These are phyloP conservation scores for Aspergillus quadricinctus DNA, from an alignment of 2,329 filamentous ascomycete genomes.

Conservation along the genomic window DNA sequence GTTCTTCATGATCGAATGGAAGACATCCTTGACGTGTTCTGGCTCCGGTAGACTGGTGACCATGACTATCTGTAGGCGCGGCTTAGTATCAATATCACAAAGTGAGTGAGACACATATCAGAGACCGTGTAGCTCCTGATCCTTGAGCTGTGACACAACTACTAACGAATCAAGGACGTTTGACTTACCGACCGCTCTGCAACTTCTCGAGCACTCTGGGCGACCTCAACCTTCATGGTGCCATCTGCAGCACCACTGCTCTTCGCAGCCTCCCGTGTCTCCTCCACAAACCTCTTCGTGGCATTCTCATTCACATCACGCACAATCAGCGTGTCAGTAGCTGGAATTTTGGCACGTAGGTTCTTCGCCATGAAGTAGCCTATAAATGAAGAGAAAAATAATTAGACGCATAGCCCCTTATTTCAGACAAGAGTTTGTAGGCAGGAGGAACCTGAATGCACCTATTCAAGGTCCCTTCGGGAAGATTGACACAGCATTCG, in stretches of 20 bases:
- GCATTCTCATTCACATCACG: slow-evolving; percentile 61
- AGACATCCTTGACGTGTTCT: slow-evolving; percentile 79
- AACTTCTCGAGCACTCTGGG: slow-evolving; percentile 56
- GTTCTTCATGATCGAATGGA: slow-evolving; percentile 66
- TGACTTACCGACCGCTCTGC: slow-evolving; percentile 62
- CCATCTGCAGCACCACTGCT: slow-evolving; percentile 23
- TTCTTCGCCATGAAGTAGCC: slow-evolving; percentile 72
- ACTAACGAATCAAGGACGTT: neutral
- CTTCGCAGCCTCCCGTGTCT: slow-evolving; percentile 37
- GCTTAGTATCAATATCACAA: slow-evolving; percentile 6
- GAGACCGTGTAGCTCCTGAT: neutral
- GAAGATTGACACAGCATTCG: neutral
- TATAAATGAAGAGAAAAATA: slow-evolving; percentile 25
- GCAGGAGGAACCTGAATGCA: neutral
- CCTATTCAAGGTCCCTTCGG: neutral
- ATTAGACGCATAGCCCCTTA: neutral
- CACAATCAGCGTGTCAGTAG: slow-evolving; percentile 58
- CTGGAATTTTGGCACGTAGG: slow-evolving; percentile 61
- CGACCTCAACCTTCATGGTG: slow-evolving; percentile 52
- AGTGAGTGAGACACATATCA: neutral
- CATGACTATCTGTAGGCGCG: slow-evolving; percentile 63
- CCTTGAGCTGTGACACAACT: neutral
- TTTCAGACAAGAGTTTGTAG: neutral
- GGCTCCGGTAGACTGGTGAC: slow-evolving; percentile 89
- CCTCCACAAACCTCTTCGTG: slow-evolving; percentile 54